phyloP scores from a whole-genome alignment of 495 filamentous ascomycete species.

The Aspergillus cristatus region DNA sequence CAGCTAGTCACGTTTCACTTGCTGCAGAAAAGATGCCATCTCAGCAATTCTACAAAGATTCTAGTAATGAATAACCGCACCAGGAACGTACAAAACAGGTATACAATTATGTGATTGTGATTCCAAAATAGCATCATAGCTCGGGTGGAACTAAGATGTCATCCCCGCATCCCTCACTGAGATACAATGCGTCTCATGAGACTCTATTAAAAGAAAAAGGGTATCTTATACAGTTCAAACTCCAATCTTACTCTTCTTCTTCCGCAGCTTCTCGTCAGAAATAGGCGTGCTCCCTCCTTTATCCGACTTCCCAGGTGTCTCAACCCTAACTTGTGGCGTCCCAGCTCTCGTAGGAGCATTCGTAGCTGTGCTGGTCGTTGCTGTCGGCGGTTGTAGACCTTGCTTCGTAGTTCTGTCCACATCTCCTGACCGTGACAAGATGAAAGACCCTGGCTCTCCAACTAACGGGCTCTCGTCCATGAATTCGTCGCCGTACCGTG shows the following conservation, averaged over 20 bases:
- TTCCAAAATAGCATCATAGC: no score
- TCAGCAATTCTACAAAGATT: no score
- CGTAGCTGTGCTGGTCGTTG: conserved; percentile 3
- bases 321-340: conserved; percentile 32
- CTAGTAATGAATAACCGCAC: no score
- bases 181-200: no score
- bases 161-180: no score
- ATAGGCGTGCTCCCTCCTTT: conserved; percentile 20
- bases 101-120: no score
- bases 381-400: conserved; percentile 9
- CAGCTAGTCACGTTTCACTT: no score
- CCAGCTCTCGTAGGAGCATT: conserved; percentile 13
- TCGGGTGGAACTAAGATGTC: no score
- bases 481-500: conserved; percentile 64
- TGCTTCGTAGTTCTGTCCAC: conserved; percentile 8
- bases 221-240: conserved; percentile 24
- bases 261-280: conserved; percentile 23
- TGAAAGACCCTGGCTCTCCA: conserved; percentile 81
- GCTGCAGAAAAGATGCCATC: no score
- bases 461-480: conserved; percentile 88
- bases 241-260: conserved; percentile 25
- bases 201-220: conserved; percentile 1
- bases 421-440: conserved; percentile 46
- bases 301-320: conserved; percentile 30
- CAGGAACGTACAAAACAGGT: no score